phyloP scores from a whole-genome alignment of 2,329 filamentous ascomycete genomes.

The Scedosporium dehoogii region DNA sequence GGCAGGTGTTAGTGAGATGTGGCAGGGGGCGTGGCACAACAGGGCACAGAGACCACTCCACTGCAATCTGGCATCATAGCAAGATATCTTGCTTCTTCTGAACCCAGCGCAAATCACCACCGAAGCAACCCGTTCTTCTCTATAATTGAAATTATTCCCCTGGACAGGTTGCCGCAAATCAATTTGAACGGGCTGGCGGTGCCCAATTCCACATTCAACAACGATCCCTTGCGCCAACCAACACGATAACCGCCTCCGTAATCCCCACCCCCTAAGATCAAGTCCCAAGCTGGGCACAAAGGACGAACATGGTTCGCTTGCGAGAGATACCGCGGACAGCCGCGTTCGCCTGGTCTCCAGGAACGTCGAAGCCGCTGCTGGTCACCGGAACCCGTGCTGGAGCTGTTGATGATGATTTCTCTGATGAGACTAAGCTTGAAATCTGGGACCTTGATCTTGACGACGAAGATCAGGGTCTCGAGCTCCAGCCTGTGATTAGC shows the following conservation, averaged over 20 bases:
- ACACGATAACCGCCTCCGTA: neutral
- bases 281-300: constrained; percentile 2
- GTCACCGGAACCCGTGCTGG: constrained; percentile 92
- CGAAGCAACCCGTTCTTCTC: constrained; percentile 1
- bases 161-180: constrained; percentile 1
- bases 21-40: neutral
- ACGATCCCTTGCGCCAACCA: neutral
- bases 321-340: constrained; percentile 95
- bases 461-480: constrained; percentile 61
- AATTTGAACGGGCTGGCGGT: neutral
- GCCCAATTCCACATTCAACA: neutral
- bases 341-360: constrained; percentile 93
- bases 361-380: constrained; percentile 66
- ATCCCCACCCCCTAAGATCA: neutral
- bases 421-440: constrained; percentile 91
- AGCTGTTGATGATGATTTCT: constrained; percentile 94
- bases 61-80: constrained; percentile 38
- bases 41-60: neutral
- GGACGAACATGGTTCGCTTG: constrained; percentile 73
- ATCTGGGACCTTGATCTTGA: constrained; percentile 90
- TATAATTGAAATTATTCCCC: neutral
- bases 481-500: constrained; percentile 77
- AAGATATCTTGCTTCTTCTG: neutral
- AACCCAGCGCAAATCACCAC: neutral
- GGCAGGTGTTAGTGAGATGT: neutral